Percentiles rank a stretch among this genome's conserved stretches.
phyloP scores from a whole-genome alignment of 1,284 basidiomycete genomes.

The Trichosporon inkin region DNA sequence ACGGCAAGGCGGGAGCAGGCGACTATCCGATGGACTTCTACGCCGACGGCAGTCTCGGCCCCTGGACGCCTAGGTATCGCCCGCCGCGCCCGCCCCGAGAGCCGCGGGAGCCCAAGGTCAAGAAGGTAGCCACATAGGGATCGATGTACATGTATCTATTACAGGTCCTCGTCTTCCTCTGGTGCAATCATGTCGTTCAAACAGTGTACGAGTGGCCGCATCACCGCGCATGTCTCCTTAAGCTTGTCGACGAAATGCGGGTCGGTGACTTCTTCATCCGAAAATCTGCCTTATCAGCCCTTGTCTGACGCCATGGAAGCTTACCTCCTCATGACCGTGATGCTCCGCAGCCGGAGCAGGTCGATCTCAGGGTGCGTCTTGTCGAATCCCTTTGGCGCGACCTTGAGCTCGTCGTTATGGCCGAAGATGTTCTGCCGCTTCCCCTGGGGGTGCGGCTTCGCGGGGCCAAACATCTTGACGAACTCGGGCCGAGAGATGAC shows the following conservation, averaged over 20 bases:
- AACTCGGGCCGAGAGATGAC: constrained; percentile 65
- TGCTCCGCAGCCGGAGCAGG: constrained; percentile 73
- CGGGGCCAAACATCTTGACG: constrained; percentile 65
- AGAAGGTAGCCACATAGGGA: constrained; percentile 1
- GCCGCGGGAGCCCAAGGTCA: background rate
- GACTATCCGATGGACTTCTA: constrained; percentile 98
- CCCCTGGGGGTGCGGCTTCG: constrained; percentile 61
- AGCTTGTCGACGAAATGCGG: constrained; percentile 65
- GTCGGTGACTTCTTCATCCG: constrained; percentile 66
- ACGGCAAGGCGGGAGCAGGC: constrained; percentile 43
- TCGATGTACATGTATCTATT: background rate
- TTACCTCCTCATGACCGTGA: constrained; percentile 65
- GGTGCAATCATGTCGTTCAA: constrained; percentile 50
- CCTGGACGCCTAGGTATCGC: constrained; percentile 49
- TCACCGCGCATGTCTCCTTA: constrained; percentile 56
- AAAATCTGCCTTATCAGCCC: constrained; percentile 57
- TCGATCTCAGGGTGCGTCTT: constrained; percentile 81
- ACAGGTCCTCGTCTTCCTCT: background rate
- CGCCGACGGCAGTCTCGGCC: constrained; percentile 51
- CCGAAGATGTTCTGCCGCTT: constrained; percentile 71
- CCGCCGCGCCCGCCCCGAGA: constrained; percentile 15
- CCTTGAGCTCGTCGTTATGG: constrained; percentile 72
- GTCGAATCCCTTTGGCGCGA: constrained; percentile 79
- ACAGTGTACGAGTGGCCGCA: constrained; percentile 74
- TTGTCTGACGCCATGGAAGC: constrained; percentile 29